phyloP scores from a whole-genome alignment of 2,329 filamentous ascomycete genomes.

The Ascosphaera aggregata region DNA sequence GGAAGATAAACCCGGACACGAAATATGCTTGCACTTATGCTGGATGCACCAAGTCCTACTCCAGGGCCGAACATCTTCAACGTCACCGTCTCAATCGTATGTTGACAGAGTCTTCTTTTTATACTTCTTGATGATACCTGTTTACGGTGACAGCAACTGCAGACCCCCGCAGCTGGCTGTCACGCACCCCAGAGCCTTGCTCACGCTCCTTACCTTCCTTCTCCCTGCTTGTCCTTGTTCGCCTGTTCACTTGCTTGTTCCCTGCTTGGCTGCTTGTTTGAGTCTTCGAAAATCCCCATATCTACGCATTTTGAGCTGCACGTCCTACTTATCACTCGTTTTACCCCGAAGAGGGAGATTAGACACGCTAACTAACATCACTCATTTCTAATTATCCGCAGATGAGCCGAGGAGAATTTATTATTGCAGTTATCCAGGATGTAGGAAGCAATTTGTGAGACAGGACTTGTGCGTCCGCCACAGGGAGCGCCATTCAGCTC shows the following conservation, averaged over 20 bases:
- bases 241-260: not conserved
- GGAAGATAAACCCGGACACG: constrained; percentile 23
- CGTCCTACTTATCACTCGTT: constrained; percentile 1
- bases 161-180: not conserved
- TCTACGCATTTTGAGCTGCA: not conserved
- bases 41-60: constrained; percentile 89
- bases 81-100: constrained; percentile 85
- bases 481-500: constrained; percentile 53
- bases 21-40: constrained; percentile 61
- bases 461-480: constrained; percentile 80
- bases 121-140: not conserved
- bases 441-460: constrained; percentile 72
- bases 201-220: too few species aligned
- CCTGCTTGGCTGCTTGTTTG: too few species aligned
- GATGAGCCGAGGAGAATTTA: constrained; percentile 92
- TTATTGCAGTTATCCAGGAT: constrained; percentile 77
- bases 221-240: constrained; percentile 1
- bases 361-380: too few species aligned
- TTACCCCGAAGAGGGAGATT: too few species aligned
- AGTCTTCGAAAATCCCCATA: too few species aligned
- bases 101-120: constrained; percentile 9
- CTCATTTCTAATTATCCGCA: constrained; percentile 15
- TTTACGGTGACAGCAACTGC: not conserved
- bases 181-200: not conserved
- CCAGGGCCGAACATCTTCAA: constrained; percentile 87